Percentiles rank a stretch among this genome's conserved stretches.
phyloP scores from a whole-genome alignment of 169 alveolate genomes.

The Theileria sp. region DNA sequence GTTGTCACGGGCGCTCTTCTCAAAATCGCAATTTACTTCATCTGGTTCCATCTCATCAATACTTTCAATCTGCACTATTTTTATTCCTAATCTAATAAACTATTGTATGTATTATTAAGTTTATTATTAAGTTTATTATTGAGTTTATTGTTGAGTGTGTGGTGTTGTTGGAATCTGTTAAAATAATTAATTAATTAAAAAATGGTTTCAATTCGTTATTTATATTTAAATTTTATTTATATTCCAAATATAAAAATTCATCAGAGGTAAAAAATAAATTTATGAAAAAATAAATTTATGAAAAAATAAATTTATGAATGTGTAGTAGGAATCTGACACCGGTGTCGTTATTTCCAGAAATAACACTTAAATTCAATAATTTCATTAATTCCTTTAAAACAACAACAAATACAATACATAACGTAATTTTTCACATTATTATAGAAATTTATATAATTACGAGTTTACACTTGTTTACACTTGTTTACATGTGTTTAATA shows the following conservation, averaged over 20 bases:
- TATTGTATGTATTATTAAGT: too few species aligned
- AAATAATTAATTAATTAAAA: background rate
- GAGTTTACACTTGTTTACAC: too few species aligned
- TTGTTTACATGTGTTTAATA: too few species aligned
- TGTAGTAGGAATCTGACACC: background rate
- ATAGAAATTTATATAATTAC: too few species aligned
- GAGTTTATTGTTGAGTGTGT: background rate
- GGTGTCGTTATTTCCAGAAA: background rate
- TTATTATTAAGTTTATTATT: too few species aligned
- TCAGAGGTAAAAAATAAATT: too few species aligned
- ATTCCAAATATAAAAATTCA: background rate
- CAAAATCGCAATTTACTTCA: conserved; percentile 27
- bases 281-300: too few species aligned
- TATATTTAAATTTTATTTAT: too few species aligned
- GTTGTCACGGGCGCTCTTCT: conserved; percentile 17
- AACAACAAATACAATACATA: background rate
- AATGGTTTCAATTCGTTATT: background rate
- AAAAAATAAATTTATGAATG: too few species aligned
- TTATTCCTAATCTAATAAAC: background rate
- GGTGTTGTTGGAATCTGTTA: background rate
- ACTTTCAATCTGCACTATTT: background rate
- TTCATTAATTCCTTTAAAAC: background rate
- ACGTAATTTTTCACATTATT: background rate
- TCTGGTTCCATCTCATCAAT: conserved; percentile 15
- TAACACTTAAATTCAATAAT: too few species aligned